Evolutionary conservation across 345 rosid species (phyloP).

Genomic region (Combretum micranthum): DNA sequence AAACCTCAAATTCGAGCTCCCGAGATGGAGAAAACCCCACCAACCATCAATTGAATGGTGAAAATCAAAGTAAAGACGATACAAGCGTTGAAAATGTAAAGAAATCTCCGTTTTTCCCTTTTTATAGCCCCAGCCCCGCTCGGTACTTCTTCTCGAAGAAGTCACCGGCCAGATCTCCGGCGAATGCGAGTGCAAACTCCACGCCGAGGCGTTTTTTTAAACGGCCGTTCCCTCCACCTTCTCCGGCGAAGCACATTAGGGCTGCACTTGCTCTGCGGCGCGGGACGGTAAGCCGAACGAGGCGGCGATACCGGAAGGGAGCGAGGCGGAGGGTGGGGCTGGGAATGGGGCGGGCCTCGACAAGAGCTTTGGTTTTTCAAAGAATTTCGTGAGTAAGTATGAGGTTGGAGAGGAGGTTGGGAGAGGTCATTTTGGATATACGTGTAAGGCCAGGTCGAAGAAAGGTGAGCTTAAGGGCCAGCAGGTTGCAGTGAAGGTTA

Average conservation of each 20-base stretch:
- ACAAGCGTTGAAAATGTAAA: slow-evolving; percentile 29
- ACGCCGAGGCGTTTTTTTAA: slow-evolving; percentile 75
- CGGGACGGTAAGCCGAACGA: slow-evolving; percentile 56
- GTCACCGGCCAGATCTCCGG: slow-evolving; percentile 71
- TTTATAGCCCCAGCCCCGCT: slow-evolving; percentile 88
- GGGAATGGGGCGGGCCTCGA: slow-evolving; percentile 50
- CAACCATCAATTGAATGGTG: slow-evolving; percentile 7
- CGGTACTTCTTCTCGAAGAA: slow-evolving; percentile 75
- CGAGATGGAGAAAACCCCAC: slow-evolving; percentile 19
- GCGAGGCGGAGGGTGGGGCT: slow-evolving; percentile 42
- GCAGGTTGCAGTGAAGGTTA: slow-evolving; percentile 89
- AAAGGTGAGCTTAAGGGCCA: slow-evolving; percentile 92
- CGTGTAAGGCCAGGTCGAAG: slow-evolving; percentile 82
- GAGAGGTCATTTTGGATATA: slow-evolving; percentile 94
- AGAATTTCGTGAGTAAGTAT: slow-evolving; percentile 60
- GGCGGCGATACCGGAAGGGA: slow-evolving; percentile 59
- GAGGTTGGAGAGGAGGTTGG: slow-evolving; percentile 93
- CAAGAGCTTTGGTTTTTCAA: slow-evolving; percentile 82
- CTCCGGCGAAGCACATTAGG: slow-evolving; percentile 91
- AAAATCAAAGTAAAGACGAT: slow-evolving; percentile 10
- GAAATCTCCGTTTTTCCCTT: slow-evolving; percentile 76
- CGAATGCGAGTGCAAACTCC: slow-evolving; percentile 47
- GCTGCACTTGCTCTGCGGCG: slow-evolving; percentile 69
- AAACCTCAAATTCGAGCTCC: slow-evolving; percentile 14
- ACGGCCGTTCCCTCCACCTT: slow-evolving; percentile 84